These are phyloP conservation scores for Ustilago trichophora DNA, from an alignment of 1,284 basidiomycete genomes.

Conservation along the genomic window DNA sequence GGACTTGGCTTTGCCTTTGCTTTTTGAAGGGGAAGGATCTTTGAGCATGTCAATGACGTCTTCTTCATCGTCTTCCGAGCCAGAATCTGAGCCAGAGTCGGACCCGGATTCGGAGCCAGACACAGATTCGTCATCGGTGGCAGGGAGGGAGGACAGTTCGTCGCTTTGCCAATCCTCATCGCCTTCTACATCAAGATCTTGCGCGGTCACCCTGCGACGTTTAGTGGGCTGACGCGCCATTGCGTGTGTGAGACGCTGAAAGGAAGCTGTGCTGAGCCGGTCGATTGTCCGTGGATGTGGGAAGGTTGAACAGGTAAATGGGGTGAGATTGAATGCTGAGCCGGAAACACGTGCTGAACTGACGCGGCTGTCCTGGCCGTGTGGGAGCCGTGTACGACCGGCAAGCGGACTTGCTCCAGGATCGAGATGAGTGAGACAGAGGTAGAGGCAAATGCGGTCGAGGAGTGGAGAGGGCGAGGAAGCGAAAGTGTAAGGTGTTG, in stretches of 20 bases:
- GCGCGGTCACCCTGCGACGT: conserved; percentile 21
- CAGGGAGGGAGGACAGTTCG: conserved; percentile 37
- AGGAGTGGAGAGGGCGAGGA: too few species aligned
- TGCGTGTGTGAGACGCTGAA: conserved; percentile 1
- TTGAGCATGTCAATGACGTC: conserved; percentile 43
- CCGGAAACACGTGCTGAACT: too few species aligned
- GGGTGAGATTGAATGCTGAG: too few species aligned
- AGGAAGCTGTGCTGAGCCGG: too few species aligned
- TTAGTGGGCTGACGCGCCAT: conserved; percentile 35
- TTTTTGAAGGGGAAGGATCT: conserved; percentile 8
- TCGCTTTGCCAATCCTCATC: conserved; percentile 43
- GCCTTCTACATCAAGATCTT: conserved; percentile 33
- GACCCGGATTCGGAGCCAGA: conserved; percentile 13
- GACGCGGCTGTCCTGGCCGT: too few species aligned
- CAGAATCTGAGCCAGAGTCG: conserved; percentile 10
- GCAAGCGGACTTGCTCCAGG: too few species aligned
- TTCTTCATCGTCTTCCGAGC: conserved; percentile 25
- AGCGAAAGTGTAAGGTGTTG: background rate
- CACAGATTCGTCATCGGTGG: conserved; percentile 20
- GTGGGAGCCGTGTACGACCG: too few species aligned
- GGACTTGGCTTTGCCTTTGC: conserved; percentile 5
- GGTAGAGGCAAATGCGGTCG: too few species aligned
- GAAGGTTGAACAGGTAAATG: too few species aligned
- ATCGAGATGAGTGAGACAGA: too few species aligned
- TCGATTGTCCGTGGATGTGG: too few species aligned